These are phyloP conservation scores for Dioszegia hungarica DNA, from an alignment of 768 basidiomycete genomes.

Conservation along the genomic window DNA sequence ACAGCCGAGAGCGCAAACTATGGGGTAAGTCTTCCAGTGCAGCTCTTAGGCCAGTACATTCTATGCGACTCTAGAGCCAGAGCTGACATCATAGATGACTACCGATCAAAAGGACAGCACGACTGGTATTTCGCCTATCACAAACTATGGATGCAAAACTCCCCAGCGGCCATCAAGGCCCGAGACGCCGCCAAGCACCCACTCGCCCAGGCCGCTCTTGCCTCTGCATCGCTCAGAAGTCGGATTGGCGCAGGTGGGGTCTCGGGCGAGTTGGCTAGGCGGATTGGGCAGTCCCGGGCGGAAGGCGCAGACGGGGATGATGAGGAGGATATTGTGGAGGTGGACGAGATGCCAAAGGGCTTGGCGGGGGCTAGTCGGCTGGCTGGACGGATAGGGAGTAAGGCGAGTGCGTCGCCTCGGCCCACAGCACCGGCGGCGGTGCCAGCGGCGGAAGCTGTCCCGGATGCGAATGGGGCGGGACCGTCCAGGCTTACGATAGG, in stretches of 20 bases:
- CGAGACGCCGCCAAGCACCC: not conserved
- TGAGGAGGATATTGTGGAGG: not conserved
- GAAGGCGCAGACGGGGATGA: not conserved
- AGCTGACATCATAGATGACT: not conserved
- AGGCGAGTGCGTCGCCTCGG: too few species aligned
- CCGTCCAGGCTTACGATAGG: too few species aligned
- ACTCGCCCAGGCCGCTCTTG: not conserved
- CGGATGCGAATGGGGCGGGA: too few species aligned
- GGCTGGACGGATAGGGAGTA: too few species aligned
- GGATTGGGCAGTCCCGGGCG: too few species aligned
- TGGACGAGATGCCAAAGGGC: too few species aligned
- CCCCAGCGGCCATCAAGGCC: not conserved
- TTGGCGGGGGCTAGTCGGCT: too few species aligned
- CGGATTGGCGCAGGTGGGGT: too few species aligned
- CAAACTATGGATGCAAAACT: conserved; percentile 3
- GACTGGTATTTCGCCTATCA: conserved; percentile 8
- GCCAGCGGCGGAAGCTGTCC: too few species aligned
- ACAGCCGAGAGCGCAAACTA: not conserved
- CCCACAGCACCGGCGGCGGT: too few species aligned
- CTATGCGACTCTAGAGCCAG: not conserved
- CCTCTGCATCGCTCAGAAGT: not conserved
- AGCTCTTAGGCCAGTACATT: not conserved
- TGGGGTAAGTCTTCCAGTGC: not conserved
- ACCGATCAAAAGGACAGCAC: not conserved
- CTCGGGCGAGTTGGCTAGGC: too few species aligned